Conservation (phyloP, 768 basidiomycete species). For the Leccinellum albellum region DNA sequence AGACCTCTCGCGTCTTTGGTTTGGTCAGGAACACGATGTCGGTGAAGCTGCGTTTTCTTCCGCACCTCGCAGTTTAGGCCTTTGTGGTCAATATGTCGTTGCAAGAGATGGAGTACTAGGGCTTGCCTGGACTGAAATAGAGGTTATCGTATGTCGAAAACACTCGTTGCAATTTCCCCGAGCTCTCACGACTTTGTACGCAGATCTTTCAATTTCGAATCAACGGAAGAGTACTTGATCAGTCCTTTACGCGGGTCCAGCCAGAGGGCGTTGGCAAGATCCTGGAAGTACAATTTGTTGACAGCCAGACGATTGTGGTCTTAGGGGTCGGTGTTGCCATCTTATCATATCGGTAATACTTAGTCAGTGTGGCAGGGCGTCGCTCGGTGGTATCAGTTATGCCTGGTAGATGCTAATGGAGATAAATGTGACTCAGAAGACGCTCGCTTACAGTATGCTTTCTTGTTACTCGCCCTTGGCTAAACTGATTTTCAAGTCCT, state of each 20-base stretch:
- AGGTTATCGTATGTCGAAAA: constrained; percentile 23
- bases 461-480: not conserved
- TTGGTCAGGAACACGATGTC: constrained; percentile 23
- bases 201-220: constrained; percentile 23
- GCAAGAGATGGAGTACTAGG: constrained; percentile 33
- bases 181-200: not conserved
- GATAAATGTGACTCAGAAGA: constrained; percentile 6
- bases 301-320: constrained; percentile 21
- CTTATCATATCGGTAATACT: not conserved
- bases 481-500: constrained; percentile 5
- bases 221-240: not conserved
- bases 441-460: constrained; percentile 18
- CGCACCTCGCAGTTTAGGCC: constrained; percentile 3
- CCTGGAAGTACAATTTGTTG: constrained; percentile 18
- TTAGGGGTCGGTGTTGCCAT: constrained; percentile 20
- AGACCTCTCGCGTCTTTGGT: constrained; percentile 20
- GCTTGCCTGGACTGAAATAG: constrained; percentile 46
- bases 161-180: not conserved
- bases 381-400: constrained; percentile 21
- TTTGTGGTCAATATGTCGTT: constrained; percentile 20
- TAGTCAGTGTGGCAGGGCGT: constrained; percentile 7
- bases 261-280: constrained; percentile 22
- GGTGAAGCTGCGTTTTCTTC: constrained; percentile 18
- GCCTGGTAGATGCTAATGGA: constrained; percentile 8
- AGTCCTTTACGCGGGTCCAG: constrained; percentile 11